phyloP scores from a whole-genome alignment of 2,329 filamentous ascomycete genomes.

The Bipolaris oryzae region DNA sequence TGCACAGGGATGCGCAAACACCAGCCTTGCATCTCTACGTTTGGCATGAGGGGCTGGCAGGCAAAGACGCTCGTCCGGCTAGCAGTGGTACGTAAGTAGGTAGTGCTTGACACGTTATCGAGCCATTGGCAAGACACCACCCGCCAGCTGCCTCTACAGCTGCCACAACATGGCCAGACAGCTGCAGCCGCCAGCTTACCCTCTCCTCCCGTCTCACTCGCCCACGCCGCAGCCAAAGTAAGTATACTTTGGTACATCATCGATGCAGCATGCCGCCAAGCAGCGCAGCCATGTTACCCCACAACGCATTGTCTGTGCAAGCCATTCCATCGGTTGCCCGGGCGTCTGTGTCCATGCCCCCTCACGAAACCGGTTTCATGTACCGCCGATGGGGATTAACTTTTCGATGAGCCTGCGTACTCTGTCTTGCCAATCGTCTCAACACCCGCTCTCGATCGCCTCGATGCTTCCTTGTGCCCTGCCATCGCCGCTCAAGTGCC shows the following conservation, averaged over 20 bases:
- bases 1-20: constrained; percentile 13
- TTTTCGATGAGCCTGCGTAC: constrained; percentile 8
- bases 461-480: background rate
- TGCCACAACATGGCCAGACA: no score
- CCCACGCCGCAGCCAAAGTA: no score
- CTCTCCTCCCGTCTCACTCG: no score
- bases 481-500: constrained; percentile 2
- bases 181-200: no score
- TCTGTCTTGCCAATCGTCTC: constrained; percentile 3
- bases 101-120: background rate
- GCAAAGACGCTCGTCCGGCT: background rate
- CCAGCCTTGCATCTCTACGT: constrained; percentile 6
- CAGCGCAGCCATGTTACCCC: constrained; percentile 19
- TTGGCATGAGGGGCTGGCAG: background rate
- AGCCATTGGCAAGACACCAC: background rate
- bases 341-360: constrained; percentile 8
- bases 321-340: constrained; percentile 10
- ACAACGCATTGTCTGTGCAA: constrained; percentile 9
- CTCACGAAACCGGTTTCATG: constrained; percentile 25
- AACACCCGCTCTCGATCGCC: constrained; percentile 7
- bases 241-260: constrained; percentile 14
- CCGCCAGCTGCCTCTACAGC: no score
- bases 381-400: constrained; percentile 11
- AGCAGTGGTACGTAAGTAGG: no score
- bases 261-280: constrained; percentile 13